phyloP scores from a whole-genome alignment of 176 grass and related monocot species.

The Oryza glumipatula region DNA sequence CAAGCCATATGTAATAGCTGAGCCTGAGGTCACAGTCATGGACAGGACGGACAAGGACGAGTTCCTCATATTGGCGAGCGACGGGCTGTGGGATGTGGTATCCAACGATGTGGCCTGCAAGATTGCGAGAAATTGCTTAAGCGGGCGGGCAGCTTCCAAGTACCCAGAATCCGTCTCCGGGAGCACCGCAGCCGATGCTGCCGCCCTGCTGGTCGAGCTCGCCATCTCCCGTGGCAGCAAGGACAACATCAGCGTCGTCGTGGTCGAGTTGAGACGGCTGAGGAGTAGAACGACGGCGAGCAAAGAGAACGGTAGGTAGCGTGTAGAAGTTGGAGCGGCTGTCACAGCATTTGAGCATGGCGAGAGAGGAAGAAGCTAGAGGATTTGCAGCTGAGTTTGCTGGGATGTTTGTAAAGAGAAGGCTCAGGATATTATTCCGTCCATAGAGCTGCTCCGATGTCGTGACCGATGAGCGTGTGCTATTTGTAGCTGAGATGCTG shows the following conservation, averaged over 20 bases:
- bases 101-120: slow-evolving; percentile 69
- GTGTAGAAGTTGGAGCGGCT: not conserved
- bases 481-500: slow-evolving; percentile 19
- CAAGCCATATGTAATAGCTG: slow-evolving; percentile 75
- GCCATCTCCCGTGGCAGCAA: slow-evolving; percentile 63
- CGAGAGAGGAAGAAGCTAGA: not conserved
- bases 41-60: slow-evolving; percentile 65
- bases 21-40: slow-evolving; percentile 66
- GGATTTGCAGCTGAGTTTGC: slow-evolving; percentile 15
- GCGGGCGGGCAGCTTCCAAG: slow-evolving; percentile 47
- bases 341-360: slow-evolving; percentile 12
- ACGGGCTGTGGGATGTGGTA: slow-evolving; percentile 84
- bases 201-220: slow-evolving; percentile 63
- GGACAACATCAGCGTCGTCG: slow-evolving; percentile 86
- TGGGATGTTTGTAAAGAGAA: slow-evolving; percentile 15
- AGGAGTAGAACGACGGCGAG: slow-evolving; percentile 16
- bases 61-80: slow-evolving; percentile 84
- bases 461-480: not conserved
- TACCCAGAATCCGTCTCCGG: slow-evolving; percentile 46
- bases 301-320: slow-evolving; percentile 19
- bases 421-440: not conserved
- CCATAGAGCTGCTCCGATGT: not conserved
- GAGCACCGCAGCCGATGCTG: slow-evolving; percentile 62
- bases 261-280: slow-evolving; percentile 59
- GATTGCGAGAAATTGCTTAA: slow-evolving; percentile 69